Evolutionary conservation across 2,329 filamentous ascomycete species (phyloP), one percentile per base, ranked within the genome.

Genomic region (Sporothrix globosa): DNA sequence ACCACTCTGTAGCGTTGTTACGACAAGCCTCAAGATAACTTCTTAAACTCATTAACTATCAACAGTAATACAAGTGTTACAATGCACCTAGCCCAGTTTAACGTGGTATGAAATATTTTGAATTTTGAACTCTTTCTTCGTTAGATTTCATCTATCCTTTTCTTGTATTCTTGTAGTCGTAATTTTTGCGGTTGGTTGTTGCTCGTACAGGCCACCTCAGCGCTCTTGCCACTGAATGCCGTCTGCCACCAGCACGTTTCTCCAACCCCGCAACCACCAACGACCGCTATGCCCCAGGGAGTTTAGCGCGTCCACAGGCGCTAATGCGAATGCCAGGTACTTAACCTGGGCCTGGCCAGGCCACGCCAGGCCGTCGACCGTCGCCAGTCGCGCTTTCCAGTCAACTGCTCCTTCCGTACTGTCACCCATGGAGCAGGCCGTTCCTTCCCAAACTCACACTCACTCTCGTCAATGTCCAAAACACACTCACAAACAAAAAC

Each of bases 1-100:
- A 11, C 56, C 34, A 41, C 54, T 11, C 17, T 41, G 56, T 60
- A 44, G 56, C 56, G 7, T 60, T 19, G 41, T 44, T 34, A 24
- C n/a, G 34, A 14, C 56, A 60, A 60, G n/a, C 34, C 56, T 19
- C 14, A 44, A 24, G 56, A 61, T 17, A 61, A 34, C 34, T 61
- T 56, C 14, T 19, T n/a, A 21, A 44, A 24, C 24, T 24, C 44
- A 44, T 24, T 24, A 61, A 2, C 34, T 44, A 44, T 34, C 4
- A 1, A 34, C 7, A 34, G 34, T 34, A 34, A 34, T 34, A 34
- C 34, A 1, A 34, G 7, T 1, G 2, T 9, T 7, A 34, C n/a
- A 34, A 34, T 34, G 34, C 34, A 34, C 1, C 4, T 9, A 34
- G 34, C 6, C 6, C 3, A 34, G 34, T 30, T 2, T 34, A 34